These are phyloP conservation scores for Ajuga chamaepitys DNA, from an alignment of 257 asterid genomes.

Conservation along the genomic window DNA sequence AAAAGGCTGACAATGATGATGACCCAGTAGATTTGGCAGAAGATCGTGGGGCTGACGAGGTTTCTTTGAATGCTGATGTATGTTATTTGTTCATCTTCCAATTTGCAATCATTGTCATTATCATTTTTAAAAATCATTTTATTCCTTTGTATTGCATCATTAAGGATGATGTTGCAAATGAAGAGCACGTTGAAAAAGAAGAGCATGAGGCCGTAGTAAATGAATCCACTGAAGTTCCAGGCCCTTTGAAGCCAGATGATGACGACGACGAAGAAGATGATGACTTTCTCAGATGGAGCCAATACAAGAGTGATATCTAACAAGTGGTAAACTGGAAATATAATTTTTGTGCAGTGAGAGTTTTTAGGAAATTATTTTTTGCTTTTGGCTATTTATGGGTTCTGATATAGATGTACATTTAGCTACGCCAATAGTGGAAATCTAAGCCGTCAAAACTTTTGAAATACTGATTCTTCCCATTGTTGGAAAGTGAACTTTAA, in stretches of 20 bases:
- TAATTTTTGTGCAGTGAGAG: background rate
- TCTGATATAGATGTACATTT: too few species aligned
- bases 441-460: too few species aligned
- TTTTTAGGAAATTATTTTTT: background rate
- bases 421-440: too few species aligned
- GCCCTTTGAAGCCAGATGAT: constrained; percentile 27
- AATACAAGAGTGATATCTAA: constrained; percentile 41
- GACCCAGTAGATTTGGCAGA: constrained; percentile 33
- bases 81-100: background rate
- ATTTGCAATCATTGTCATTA: background rate
- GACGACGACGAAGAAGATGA: constrained; percentile 35
- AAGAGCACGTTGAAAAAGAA: constrained; percentile 27
- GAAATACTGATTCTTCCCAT: too few species aligned
- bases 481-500: too few species aligned
- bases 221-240: constrained; percentile 19
- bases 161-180: constrained; percentile 41
- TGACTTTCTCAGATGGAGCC: constrained; percentile 37
- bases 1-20: constrained; percentile 27
- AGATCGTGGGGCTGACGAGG: constrained; percentile 35
- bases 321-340: background rate
- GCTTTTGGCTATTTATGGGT: too few species aligned
- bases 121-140: background rate
- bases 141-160: background rate
- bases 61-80: constrained; percentile 30
- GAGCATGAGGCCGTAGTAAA: constrained; percentile 16